These are phyloP conservation scores for Saccharomycopsis sp. DNA, from an alignment of 805 yeast species.

Conservation along the genomic window DNA sequence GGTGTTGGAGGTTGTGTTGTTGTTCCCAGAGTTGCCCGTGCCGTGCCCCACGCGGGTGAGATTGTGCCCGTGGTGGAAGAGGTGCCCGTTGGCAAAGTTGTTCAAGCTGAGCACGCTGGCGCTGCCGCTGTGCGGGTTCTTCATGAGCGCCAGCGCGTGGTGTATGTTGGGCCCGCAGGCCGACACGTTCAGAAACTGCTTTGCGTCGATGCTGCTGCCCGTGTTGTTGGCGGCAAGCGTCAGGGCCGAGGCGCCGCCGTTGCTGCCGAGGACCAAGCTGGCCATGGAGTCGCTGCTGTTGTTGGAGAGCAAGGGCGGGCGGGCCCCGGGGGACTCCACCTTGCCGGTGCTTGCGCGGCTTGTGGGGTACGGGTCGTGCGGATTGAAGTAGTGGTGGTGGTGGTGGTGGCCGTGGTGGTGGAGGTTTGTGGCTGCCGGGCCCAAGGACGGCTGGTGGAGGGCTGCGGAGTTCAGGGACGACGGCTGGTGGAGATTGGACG, in stretches of 20 bases:
- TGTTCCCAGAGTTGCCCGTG: background rate
- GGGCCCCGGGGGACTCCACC: constrained; percentile 4
- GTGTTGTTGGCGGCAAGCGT: background rate
- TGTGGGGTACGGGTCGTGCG: constrained; percentile 15
- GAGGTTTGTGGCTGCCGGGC: constrained; percentile 6
- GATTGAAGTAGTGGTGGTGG: constrained; percentile 17
- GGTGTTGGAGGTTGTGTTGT: background rate
- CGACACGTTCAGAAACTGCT: background rate
- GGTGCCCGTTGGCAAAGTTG: background rate
- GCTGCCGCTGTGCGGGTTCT: background rate
- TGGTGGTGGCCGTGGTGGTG: constrained; percentile 21
- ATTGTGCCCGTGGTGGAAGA: background rate
- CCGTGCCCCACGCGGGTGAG: background rate
- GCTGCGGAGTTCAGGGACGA: constrained; percentile 1
- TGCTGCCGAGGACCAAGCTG: constrained; percentile 7
- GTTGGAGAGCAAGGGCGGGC: constrained; percentile 8
- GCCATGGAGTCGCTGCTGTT: constrained; percentile 17
- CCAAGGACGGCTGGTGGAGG: constrained; percentile 4
- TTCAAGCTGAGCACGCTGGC: background rate
- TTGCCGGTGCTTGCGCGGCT: background rate
- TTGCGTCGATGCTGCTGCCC: background rate
- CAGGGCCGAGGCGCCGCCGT: background rate
- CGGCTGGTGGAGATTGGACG: background rate
- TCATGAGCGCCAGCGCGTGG: background rate
- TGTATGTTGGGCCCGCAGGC: background rate